These are phyloP conservation scores for Beauveria varroae DNA, from an alignment of 2,329 filamentous ascomycete genomes.

Conservation along the genomic window DNA sequence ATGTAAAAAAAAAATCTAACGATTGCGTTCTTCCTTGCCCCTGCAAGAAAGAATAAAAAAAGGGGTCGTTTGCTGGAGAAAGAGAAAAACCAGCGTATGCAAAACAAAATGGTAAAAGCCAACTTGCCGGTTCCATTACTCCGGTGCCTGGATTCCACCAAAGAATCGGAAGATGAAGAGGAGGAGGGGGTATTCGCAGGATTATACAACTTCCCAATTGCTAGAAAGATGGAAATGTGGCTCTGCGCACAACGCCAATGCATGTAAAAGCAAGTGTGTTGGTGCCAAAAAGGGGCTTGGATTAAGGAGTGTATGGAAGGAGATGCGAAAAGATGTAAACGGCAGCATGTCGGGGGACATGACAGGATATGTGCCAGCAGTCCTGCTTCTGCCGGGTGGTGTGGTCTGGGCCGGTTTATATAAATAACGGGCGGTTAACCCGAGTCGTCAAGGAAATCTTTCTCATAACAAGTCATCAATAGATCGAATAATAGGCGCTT, in stretches of 20 bases:
- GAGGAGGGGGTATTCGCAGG: background rate
- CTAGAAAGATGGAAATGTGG: background rate
- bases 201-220: background rate
- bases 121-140: constrained; percentile 1
- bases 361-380: constrained; percentile 5
- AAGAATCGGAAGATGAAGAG: background rate
- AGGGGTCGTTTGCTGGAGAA: background rate
- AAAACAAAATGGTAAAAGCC: background rate
- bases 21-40: background rate
- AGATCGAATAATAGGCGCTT: constrained; percentile 66
- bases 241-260: constrained; percentile 15
- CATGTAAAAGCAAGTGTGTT: background rate
- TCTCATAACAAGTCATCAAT: constrained; percentile 68
- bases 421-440: background rate
- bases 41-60: background rate
- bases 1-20: background rate
- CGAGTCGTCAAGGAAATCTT: constrained; percentile 3
- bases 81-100: background rate
- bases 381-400: constrained; percentile 1
- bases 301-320: background rate
- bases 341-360: background rate
- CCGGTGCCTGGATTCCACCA: background rate
- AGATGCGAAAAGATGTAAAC: background rate
- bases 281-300: background rate
- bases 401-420: background rate